Evolutionary conservation across 2,329 filamentous ascomycete species (phyloP), one percentile per base, ranked within the genome.

Genomic region (Akanthomyces muscarius): DNA sequence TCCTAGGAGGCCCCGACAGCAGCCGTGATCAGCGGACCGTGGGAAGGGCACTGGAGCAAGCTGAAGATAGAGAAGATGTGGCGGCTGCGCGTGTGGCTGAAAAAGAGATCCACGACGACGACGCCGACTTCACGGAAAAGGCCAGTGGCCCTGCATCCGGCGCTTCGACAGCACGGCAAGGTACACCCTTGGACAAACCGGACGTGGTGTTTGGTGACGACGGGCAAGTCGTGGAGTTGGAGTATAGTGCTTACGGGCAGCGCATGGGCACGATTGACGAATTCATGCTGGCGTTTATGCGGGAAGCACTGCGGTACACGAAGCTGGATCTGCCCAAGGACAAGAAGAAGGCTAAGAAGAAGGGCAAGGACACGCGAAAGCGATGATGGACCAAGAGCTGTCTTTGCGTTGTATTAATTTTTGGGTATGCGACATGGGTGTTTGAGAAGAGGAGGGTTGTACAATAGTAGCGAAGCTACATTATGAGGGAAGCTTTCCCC

Each of bases 21-120:
- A 87, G 80, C 63, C 83, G 81, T 13, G 86, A 88, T 38, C 81
- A 86, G 63, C 81, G 83, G 45, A 82, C 79, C 36, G 86, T 90
- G 1, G 85, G 88, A 4, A 85, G 88, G 18, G 91, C 89, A 0
- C 87, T 99, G 38, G 92, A 96, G 69, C 89, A 91, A 67, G 94
- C 92, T 0, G 95, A 99, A 75, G 95, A 99, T 70, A 86, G 86
- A 54, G 95, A 99, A 72, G 95, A 99, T 72, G 91, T 94, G 16
- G 88, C 87, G 30, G 95, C 95, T 0, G 95, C 95, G 2, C 89
- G 90, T 58, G 85, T 90, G 11, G 95, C 95, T 0, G 90, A 96
- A 72, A 95, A 90, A 71, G 95, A 99, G 74, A 89, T 95, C 53
- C 87, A 91, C 69, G 89, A 90, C 28, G 92, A 96, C 68, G 91